Evolutionary conservation across 192 early-diverging fungal genomes (phyloP), one percentile per base, ranked within the genome.

Genomic region (Neocallimastix lanati): DNA sequence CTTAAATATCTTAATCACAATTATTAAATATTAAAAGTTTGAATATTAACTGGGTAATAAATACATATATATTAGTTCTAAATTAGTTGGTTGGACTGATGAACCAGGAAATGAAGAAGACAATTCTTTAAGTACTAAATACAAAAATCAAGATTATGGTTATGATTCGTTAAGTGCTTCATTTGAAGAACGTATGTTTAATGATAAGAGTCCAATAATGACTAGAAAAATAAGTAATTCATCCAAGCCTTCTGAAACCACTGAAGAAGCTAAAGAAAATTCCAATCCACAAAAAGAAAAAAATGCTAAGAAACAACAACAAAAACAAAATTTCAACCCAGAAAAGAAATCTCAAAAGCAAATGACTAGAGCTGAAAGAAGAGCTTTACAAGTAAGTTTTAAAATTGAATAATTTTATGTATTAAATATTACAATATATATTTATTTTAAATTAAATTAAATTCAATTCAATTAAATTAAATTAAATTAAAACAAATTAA

Each of bases 331-430:
- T 67, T n/a, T 67, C 21, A 67, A 67, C 25, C 50, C 50, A 7
- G 50, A 67, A 67, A 67, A 67, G 9, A 67, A 67, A 67, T 67
- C 77, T 2, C 77, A 82, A 76, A 94, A 93, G 82, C 85, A 91
- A 40, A 92, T 94, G 93, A 95, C 93, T 28, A 96, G 96, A 80
- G 93, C 93, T 29, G 95, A 98, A 87, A 89, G 94, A 78, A 89
- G 94, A 30, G 95, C 91, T 21, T 79, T 93, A 78, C 95, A 97
- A 83, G 93, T 86, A 28, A 27, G 80, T 77, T 27, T 29, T 27
- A 28, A 29, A 27, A 12, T 35, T 82, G n/a, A n/a, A n/a, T n/a
- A n/a, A n/a, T n/a, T n/a, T n/a, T n/a, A n/a, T n/a, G n/a, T n/a
- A n/a, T n/a, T n/a, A n/a, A n/a, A n/a, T n/a, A n/a, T n/a, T n/a